phyloP scores from a whole-genome alignment of 192 early-diverging fungal species.

The Coemansia sp. region DNA sequence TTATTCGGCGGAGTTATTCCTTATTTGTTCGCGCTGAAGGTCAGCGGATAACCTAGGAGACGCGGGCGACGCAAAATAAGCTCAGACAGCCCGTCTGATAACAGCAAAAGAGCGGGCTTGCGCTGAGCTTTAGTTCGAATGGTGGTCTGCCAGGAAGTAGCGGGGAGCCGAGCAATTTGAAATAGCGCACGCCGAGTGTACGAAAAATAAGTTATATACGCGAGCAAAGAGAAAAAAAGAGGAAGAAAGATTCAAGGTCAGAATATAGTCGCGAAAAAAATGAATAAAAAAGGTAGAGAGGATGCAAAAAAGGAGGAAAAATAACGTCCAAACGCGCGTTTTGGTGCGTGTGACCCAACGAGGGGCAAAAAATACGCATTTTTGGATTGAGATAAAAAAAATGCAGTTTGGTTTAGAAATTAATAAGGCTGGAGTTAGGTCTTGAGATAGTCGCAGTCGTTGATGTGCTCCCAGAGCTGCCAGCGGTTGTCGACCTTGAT shows the following conservation, averaged over 20 bases:
- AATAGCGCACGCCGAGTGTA: not conserved
- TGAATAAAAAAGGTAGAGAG: constrained; percentile 5
- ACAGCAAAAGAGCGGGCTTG: no score
- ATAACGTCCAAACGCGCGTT: not conserved
- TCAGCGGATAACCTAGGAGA: no score
- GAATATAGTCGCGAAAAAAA: constrained; percentile 7
- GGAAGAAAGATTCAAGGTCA: no score
- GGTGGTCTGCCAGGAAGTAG: no score
- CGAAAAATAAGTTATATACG: not conserved
- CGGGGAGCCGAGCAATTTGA: no score
- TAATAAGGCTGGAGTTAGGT: not conserved
- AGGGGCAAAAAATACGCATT: no score
- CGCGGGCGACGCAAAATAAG: no score
- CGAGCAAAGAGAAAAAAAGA: not conserved
- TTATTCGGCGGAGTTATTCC: no score
- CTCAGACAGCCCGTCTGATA: no score
- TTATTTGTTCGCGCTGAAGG: no score
- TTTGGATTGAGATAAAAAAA: constrained; percentile 1
- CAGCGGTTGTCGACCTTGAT: constrained; percentile 8
- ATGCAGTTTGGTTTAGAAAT: not conserved
- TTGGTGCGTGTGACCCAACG: constrained; percentile 1
- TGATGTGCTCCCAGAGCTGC: constrained; percentile 45
- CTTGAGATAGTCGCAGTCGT: constrained; percentile 27
- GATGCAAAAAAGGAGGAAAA: not conserved
- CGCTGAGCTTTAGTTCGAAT: no score